Conservation (phyloP, 2,329 filamentous ascomycete species). For the Sarocladium kiliense region DNA sequence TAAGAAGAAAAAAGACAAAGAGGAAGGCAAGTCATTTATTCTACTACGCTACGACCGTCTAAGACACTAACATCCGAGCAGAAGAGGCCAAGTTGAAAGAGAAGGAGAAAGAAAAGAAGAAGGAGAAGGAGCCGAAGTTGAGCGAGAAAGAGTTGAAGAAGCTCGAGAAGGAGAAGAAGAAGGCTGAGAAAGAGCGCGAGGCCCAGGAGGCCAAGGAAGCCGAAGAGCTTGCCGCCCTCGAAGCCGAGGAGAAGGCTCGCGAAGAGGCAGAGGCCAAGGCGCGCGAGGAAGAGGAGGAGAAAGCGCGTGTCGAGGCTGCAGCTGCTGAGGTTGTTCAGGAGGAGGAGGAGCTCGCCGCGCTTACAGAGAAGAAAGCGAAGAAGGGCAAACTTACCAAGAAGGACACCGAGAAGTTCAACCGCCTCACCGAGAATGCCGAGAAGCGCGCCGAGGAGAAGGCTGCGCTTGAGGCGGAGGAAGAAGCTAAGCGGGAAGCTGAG, state of each 20-base stretch:
- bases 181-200: constrained; percentile 31
- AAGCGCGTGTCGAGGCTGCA: constrained; percentile 22
- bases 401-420: constrained; percentile 23
- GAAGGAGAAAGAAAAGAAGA: constrained; percentile 32
- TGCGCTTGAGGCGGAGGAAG: constrained; percentile 20
- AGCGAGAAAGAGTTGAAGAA: constrained; percentile 46
- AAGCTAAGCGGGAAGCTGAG: constrained; percentile 16
- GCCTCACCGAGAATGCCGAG: constrained; percentile 15
- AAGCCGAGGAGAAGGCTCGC: constrained; percentile 25
- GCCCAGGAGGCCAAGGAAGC: constrained; percentile 20
- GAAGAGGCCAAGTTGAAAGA: constrained; percentile 34
- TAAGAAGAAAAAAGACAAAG: constrained; percentile 18
- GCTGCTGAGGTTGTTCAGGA: constrained; percentile 17
- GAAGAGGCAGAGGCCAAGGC: constrained; percentile 25
- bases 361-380: constrained; percentile 26
- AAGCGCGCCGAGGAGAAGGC: constrained; percentile 17
- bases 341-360: constrained; percentile 17
- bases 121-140: constrained; percentile 38
- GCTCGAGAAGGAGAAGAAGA: constrained; percentile 43
- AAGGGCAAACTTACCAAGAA: constrained; percentile 18
- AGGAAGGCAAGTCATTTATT: constrained; percentile 4
- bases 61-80: constrained; percentile 25
- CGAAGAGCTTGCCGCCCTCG: constrained; percentile 13
- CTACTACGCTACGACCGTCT: constrained; percentile 14
- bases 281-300: constrained; percentile 19